phyloP scores from a whole-genome alignment of 345 rosid genomes.

The Mallotus nudiflorus region DNA sequence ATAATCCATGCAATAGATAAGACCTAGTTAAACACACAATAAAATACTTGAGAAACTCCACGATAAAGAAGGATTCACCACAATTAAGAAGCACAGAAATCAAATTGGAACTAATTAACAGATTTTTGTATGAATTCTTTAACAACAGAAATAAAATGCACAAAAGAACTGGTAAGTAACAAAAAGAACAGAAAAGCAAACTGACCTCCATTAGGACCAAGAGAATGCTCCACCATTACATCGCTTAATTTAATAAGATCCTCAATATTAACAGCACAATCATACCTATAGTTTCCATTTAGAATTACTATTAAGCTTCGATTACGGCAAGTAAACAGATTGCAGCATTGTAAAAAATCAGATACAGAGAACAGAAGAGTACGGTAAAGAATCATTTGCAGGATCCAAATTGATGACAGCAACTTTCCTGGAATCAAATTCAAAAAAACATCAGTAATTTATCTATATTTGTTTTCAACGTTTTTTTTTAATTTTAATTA shows the following conservation, averaged over 20 bases:
- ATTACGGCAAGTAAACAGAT: neutral
- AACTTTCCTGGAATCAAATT: constrained; percentile 63
- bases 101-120: neutral
- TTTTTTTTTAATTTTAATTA: too few relatives aligned
- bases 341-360: neutral
- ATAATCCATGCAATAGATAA: constrained; percentile 83
- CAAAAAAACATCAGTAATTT: neutral
- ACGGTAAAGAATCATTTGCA: constrained; percentile 86
- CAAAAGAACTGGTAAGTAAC: too few relatives aligned
- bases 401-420: constrained; percentile 92
- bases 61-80: too few relatives aligned
- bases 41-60: neutral
- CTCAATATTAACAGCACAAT: constrained; percentile 81
- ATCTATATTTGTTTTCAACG: too few relatives aligned
- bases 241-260: constrained; percentile 76
- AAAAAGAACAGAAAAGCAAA: neutral
- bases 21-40: constrained; percentile 45
- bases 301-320: constrained; percentile 31
- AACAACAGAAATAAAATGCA: too few relatives aligned
- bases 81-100: too few relatives aligned
- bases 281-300: constrained; percentile 58
- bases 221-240: constrained; percentile 80
- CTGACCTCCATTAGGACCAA: constrained; percentile 95
- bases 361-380: constrained; percentile 43
- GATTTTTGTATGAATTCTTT: too few relatives aligned